phyloP scores from a whole-genome alignment of 2,329 filamentous ascomycete species.

The Ceratocystis smalleyi region DNA sequence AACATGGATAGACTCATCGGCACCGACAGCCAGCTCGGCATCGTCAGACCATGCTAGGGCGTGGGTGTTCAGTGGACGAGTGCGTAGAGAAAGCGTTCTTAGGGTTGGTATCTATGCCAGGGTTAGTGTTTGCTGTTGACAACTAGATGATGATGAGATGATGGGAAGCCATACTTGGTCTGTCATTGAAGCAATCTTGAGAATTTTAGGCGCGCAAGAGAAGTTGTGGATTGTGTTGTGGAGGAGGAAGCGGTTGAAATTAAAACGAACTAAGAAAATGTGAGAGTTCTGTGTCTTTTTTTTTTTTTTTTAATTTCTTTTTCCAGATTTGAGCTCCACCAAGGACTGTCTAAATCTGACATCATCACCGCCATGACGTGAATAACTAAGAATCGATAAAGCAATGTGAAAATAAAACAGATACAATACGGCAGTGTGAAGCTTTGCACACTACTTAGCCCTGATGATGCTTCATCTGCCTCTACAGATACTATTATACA shows the following conservation, averaged over 20 bases:
- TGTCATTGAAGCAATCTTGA: not conserved
- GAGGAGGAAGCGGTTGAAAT: not conserved
- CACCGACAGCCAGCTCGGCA: conserved; percentile 39
- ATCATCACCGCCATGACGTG: not conserved
- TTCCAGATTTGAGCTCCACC: not conserved
- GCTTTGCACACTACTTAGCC: too few relatives aligned
- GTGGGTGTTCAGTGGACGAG: conserved; percentile 31
- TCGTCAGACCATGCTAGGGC: conserved; percentile 40
- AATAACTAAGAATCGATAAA: not conserved
- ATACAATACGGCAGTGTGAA: too few relatives aligned
- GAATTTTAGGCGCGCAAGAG: not conserved
- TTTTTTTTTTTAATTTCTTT: not conserved
- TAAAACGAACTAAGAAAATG: not conserved
- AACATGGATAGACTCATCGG: conserved; percentile 39
- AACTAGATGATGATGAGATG: not conserved
- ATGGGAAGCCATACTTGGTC: conserved; percentile 6
- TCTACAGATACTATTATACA: not conserved
- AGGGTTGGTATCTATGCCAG: conserved; percentile 30
- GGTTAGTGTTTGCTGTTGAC: not conserved
- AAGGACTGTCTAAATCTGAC: not conserved
- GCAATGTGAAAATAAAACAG: not conserved
- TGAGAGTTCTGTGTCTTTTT: not conserved
- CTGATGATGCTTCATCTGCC: too few relatives aligned
- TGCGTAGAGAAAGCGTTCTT: conserved; percentile 30
- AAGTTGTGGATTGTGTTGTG: not conserved